Evolutionary conservation across 2,329 filamentous ascomycete species (phyloP), one percentile per base, ranked within the genome.

Genomic region (Fusarium goolgardi): DNA sequence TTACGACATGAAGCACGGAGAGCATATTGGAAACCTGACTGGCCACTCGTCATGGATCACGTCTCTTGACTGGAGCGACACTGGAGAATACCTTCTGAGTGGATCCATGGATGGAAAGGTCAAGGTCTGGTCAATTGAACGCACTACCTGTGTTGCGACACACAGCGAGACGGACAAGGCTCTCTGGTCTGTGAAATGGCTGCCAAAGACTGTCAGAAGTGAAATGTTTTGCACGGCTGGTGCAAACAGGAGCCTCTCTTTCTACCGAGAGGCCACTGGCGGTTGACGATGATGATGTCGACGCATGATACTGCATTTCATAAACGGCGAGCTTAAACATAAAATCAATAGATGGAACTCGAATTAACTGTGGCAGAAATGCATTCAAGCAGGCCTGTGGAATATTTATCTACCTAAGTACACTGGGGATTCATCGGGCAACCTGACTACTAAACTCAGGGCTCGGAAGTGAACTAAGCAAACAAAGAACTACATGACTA

Each of bases 121-220:
- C 63, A 97, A 97, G 80, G 92, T 98, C 31, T 99, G 96, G 96
- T 95, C 93, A 31, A 87, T 97, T 61, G 94, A 97, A 73, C 87
- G 90, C 34, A 87, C 89, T 58, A 85, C 85, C 6, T 98, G 96
- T 76, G 96, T 99, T 44, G 94, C 95, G 15, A 99, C 96, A 12
- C 93, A 97, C 77, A 94, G 91, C 59, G 94, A 98, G 81, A 94
- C 92, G 8, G 94, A 95, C 67, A 91, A 92, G 79, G 87, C 90
- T 0, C 77, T 98, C 4, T 97, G 94, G 91, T 88, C 88, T 55
- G 92, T 94, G 29, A 90, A 88, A 74, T 97, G 93, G 93, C 79
- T 97, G 63, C 91, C 91, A 13, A 94, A 91, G 81, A 86, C 86
- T 2, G 82, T 81, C 76, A 90, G 84, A 78, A 88, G 84, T 65